phyloP scores from a whole-genome alignment of 108 stramenopile species.

The Tribonema minus region DNA sequence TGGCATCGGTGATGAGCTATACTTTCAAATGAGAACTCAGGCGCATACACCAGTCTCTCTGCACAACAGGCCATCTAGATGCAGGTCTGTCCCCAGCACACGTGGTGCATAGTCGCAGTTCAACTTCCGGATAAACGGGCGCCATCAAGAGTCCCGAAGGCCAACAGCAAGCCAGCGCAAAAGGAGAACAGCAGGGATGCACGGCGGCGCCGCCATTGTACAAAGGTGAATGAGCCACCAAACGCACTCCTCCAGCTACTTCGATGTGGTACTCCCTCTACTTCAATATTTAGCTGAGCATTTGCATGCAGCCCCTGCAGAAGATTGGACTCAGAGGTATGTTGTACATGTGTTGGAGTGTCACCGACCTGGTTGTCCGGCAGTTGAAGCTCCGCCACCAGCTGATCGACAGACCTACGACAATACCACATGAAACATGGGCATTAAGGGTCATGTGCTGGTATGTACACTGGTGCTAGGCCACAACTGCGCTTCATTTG shows the following conservation, averaged over 20 bases:
- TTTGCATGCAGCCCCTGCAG: neutral
- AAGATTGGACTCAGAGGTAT: neutral
- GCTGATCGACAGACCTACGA: constrained; percentile 22
- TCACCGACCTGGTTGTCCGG: constrained; percentile 43
- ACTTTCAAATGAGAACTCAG: too few relatives aligned
- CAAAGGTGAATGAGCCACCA: too few relatives aligned
- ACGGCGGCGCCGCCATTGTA: neutral
- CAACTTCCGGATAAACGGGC: too few relatives aligned
- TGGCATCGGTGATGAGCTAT: neutral
- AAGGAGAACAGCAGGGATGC: neutral
- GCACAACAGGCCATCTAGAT: too few relatives aligned
- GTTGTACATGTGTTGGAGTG: neutral
- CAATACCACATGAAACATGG: neutral
- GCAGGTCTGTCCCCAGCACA: too few relatives aligned
- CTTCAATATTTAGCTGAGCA: neutral
- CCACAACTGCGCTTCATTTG: too few relatives aligned
- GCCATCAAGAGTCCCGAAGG: too few relatives aligned
- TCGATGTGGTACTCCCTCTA: neutral
- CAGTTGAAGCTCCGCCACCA: constrained; percentile 41
- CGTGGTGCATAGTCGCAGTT: too few relatives aligned
- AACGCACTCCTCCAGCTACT: too few relatives aligned
- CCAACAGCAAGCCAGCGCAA: too few relatives aligned
- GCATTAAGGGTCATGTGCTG: neutral
- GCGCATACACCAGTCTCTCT: too few relatives aligned
- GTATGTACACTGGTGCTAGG: too few relatives aligned